Percentiles rank a stretch among this genome's conserved stretches.
Conservation (phyloP, 495 filamentous ascomycete genomes). For the Penicillium mononematosum region DNA sequence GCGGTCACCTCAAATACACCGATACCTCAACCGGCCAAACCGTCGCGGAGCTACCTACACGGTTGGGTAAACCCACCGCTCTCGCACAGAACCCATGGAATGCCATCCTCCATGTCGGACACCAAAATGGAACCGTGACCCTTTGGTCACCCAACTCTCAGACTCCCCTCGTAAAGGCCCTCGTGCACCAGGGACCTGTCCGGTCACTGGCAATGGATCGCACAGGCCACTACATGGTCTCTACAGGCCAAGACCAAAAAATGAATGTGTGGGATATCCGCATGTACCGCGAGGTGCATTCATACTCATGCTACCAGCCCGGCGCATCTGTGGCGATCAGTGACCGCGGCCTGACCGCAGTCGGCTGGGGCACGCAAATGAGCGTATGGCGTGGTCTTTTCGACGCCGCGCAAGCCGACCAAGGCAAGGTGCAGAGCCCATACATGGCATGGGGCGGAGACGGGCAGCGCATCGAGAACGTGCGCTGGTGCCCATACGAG, state of each 20-base stretch:
- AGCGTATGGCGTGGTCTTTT: constrained; percentile 90
- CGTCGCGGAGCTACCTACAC: constrained; percentile 79
- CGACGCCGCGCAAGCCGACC: constrained; percentile 61
- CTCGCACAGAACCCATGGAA: constrained; percentile 87
- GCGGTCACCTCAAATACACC: constrained; percentile 87
- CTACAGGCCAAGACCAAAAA: constrained; percentile 82
- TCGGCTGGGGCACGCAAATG: constrained; percentile 88
- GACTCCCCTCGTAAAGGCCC: constrained; percentile 84
- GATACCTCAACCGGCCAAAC: constrained; percentile 90
- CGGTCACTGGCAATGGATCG: constrained; percentile 81
- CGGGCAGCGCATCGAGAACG: constrained; percentile 72
- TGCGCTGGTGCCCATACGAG: constrained; percentile 92
- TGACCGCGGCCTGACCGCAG: constrained; percentile 80
- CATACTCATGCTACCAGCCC: constrained; percentile 82
- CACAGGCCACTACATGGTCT: constrained; percentile 92
- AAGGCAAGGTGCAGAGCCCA: constrained; percentile 78
- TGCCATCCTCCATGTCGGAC: constrained; percentile 84
- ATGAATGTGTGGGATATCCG: constrained; percentile 98
- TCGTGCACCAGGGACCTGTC: constrained; percentile 95
- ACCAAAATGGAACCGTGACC: constrained; percentile 90
- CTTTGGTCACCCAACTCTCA: constrained; percentile 94
- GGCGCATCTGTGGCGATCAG: constrained; percentile 84
- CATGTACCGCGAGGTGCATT: constrained; percentile 88
- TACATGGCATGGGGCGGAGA: constrained; percentile 95
- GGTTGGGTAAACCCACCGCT: constrained; percentile 77